Conservation (phyloP, 2,329 filamentous ascomycete species). For the Xylaria sp. region DNA sequence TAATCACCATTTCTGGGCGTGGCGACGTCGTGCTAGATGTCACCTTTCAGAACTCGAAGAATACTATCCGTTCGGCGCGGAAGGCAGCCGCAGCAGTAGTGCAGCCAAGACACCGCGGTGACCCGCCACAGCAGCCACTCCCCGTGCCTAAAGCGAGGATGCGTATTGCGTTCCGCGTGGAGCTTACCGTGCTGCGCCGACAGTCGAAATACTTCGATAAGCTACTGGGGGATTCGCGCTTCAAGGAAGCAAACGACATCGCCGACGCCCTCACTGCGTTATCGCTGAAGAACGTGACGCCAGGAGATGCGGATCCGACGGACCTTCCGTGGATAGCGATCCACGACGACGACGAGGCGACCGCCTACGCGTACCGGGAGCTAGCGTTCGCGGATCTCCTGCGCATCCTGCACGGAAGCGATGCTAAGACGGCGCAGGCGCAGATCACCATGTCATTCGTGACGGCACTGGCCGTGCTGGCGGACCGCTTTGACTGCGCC, state of each 20-base stretch:
- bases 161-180: constrained; percentile 68
- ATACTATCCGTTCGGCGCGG: constrained; percentile 60
- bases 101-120: constrained; percentile 43
- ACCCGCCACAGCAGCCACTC: constrained; percentile 40
- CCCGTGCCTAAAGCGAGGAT: constrained; percentile 53
- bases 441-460: constrained; percentile 69
- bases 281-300: constrained; percentile 57
- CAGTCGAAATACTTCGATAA: constrained; percentile 77
- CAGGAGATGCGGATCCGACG: constrained; percentile 59
- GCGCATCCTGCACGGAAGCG: constrained; percentile 69
- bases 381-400: constrained; percentile 74
- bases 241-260: constrained; percentile 70
- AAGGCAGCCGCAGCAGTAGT: constrained; percentile 47
- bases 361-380: constrained; percentile 68
- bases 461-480: constrained; percentile 74
- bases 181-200: constrained; percentile 64
- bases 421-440: constrained; percentile 51
- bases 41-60: constrained; percentile 69
- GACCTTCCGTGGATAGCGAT: constrained; percentile 74
- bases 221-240: constrained; percentile 71
- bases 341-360: constrained; percentile 75
- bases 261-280: constrained; percentile 63
- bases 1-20: constrained; percentile 63
- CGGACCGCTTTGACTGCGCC: constrained; percentile 78
- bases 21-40: constrained; percentile 76